Base-by-base conservation (phyloP, 2,329 filamentous ascomycete species). In the Ophiostoma piceae region DNA sequence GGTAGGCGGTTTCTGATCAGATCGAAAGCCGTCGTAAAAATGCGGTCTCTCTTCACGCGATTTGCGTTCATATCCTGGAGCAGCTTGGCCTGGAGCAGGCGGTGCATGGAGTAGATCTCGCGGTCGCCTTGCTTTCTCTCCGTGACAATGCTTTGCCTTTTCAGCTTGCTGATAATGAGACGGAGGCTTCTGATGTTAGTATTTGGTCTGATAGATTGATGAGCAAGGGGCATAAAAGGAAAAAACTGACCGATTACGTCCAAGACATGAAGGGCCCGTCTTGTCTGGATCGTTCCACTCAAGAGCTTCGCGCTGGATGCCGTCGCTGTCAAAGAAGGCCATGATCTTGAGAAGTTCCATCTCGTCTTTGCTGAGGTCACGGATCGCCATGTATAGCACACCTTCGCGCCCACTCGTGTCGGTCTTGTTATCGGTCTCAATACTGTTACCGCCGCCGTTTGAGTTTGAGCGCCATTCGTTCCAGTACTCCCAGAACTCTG, bases 401-500 rank as follows among this genome's bases (percentile, higher is more conserved):
- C 57, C 57, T 14, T 62, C 57, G 16, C 57, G 14, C 5, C 70
- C 37, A 8, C 72, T 71, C 0, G 67, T 64, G 3, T 68, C 69
- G 29, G 64, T 67, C 0, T 60, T 70, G 37, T 67, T 65, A 0
- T 19, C 43, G 6, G 14, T 19, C 4, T 12, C 26, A 0, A 7
- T n/a, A 0, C 26, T 41, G n/a, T 57, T 39, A 22, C 14, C 12
- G 1, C 32, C 35, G 29, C 35, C 5, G 22, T 9, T 29, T 65
- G 14, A 32, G 19, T 8, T 41, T 8, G 29, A 43, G 1, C 70
- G 71, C 72, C 71, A 73, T 12, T 72, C 72, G 43, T 71, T 72
- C 72, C 72, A 73, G 51, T 71, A 71, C 16, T 71, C 69, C 72
- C 71, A 73, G 22, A 73, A 72, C n/a, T 73, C 70, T 0, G 68